Base-by-base conservation (phyloP, 2,329 filamentous ascomycete genomes). In the Biscogniauxia sp. region DNA sequence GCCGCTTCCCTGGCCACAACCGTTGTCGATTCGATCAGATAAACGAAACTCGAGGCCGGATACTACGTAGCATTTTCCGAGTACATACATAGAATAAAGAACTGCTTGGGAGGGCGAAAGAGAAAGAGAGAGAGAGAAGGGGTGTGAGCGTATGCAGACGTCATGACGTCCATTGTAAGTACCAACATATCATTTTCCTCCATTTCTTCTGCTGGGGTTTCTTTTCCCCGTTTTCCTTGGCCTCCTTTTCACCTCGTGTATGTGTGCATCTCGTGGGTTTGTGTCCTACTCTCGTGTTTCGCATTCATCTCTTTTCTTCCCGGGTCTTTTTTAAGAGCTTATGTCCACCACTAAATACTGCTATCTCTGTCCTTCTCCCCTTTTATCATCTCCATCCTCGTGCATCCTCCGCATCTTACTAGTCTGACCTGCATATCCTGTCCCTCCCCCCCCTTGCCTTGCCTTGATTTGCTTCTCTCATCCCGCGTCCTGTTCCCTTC, bases 161-260 rank as follows among this genome's bases (percentile, higher is more conserved):
- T 69, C 67, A 74, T 74, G 72, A 68, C 72, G 63, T 73, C 72
- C 57, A 72, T 74, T 65, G 72, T 74, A 66, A 74, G 72, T 73
- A 56, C 60, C 11, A 56, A 59, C 11, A 56, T 62, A 51, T 56
- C 50, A 51, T 26, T 54, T 61, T 7, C 32, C 28, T 55, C 59
- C 26, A 37, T 20, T 57, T 53, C 58, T 60, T 62, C 55, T 60
- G 23, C 23, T 23, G 2, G 2, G 5, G 5, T 23, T 23, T 23
- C 11, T 32, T 32, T 32, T 32, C 28, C 28, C 28, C 28, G 5
- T 28, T 28, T 7, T 7, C 11, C 28, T 32, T 32, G 4, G 37
- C 57, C 57, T 32, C 56, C 32, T 13, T 32, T 32, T 32, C 11
- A 32, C 28, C 28, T 32, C 11, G 11, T 32, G 28, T 32, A 32